Conservation (phyloP, 2,329 filamentous ascomycete genomes). For the Trichophyton mentagrophytes region DNA sequence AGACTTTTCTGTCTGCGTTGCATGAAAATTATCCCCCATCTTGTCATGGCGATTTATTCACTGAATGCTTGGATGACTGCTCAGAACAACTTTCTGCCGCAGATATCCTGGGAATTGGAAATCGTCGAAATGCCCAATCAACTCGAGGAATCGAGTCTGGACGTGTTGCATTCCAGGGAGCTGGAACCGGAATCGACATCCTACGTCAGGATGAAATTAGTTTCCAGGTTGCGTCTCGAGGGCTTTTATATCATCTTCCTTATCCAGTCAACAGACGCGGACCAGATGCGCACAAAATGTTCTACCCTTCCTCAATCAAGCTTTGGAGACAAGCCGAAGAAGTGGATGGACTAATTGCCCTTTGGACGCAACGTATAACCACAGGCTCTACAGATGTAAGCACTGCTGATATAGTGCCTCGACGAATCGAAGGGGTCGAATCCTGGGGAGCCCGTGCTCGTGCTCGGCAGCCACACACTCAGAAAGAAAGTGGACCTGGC, state of each 20-base stretch:
- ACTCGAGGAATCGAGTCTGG: conserved; percentile 39
- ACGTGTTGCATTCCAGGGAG: conserved; percentile 34
- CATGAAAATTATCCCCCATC: conserved; percentile 91
- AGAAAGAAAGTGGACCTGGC: not conserved
- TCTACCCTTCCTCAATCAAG: conserved; percentile 73
- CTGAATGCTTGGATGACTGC: conserved; percentile 72
- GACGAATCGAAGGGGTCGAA: conserved; percentile 21
- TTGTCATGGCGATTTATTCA: conserved; percentile 52
- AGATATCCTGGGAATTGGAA: conserved; percentile 68
- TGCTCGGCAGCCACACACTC: not conserved
- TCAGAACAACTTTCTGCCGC: conserved; percentile 77
- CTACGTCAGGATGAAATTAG: conserved; percentile 87
- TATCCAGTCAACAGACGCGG: conserved; percentile 58
- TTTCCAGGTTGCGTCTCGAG: conserved; percentile 80
- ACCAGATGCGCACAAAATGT: conserved; percentile 71
- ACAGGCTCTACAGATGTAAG: conserved; percentile 32
- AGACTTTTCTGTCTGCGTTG: conserved; percentile 77
- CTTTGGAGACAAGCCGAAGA: conserved; percentile 78
- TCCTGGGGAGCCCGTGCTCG: conserved; percentile 21
- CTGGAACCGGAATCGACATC: conserved; percentile 54
- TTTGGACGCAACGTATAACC: conserved; percentile 27
- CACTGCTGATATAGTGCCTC: conserved; percentile 13
- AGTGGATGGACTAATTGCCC: conserved; percentile 52
- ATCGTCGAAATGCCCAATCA: conserved; percentile 23
- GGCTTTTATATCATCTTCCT: conserved; percentile 72